Evolutionary conservation across 176 grass and related monocot genomes (phyloP).

Genomic region (Eremochloa ophiuroides): DNA sequence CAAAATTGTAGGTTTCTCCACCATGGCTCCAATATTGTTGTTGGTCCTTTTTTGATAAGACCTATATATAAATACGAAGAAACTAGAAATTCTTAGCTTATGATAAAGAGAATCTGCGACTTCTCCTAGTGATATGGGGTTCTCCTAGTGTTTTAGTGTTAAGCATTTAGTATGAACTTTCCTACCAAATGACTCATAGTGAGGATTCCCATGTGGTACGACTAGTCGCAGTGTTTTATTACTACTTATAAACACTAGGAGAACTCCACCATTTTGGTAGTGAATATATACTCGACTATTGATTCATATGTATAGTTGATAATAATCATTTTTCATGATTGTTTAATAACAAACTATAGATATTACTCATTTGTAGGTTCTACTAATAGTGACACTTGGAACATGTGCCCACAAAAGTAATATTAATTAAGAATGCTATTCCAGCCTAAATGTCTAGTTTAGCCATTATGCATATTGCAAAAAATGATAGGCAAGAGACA

Average conservation of each 20-base stretch:
- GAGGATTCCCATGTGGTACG: too few species aligned
- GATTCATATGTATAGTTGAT: background rate
- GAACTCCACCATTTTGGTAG: too few species aligned
- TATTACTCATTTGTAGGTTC: background rate
- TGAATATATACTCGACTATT: background rate
- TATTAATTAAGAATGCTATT: background rate
- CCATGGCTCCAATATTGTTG: slow-evolving; percentile 48
- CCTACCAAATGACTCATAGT: too few species aligned
- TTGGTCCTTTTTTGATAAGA: slow-evolving; percentile 74
- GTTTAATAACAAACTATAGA: background rate
- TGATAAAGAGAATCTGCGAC: too few species aligned
- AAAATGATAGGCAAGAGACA: background rate
- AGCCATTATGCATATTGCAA: background rate
- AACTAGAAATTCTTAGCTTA: background rate
- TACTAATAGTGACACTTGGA: background rate
- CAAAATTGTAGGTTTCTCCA: slow-evolving; percentile 42
- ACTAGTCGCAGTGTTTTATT: too few species aligned
- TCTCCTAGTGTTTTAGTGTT: too few species aligned
- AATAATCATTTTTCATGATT: background rate
- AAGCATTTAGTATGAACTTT: too few species aligned
- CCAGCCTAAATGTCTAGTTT: background rate
- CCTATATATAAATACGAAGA: slow-evolving; percentile 24
- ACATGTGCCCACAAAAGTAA: background rate
- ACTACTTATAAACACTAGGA: too few species aligned
- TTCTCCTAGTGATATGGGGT: too few species aligned